These are phyloP conservation scores for Scedosporium dehoogii DNA, from an alignment of 2,329 filamentous ascomycete species.

Conservation along the genomic window DNA sequence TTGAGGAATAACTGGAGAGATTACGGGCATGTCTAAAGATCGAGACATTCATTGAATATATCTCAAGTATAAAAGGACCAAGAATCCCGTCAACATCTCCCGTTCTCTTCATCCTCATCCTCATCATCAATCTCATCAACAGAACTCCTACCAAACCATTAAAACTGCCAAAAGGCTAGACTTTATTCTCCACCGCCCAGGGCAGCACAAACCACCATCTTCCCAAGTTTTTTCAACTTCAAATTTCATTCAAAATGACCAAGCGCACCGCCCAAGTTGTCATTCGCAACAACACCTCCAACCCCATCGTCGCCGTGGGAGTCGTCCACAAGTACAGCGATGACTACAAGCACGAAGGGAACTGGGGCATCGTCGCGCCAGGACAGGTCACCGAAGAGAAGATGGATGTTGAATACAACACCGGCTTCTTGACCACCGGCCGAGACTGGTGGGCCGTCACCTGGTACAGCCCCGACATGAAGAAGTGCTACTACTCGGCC, in stretches of 20 bases:
- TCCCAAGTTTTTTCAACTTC: no score
- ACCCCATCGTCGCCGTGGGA: constrained; percentile 5
- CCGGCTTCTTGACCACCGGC: constrained; percentile 11
- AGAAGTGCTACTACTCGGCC: constrained; percentile 8
- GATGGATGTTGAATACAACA: constrained; percentile 11
- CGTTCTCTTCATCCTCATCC: no score
- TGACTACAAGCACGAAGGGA: constrained; percentile 9
- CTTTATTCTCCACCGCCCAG: no score
- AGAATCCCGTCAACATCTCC: no score
- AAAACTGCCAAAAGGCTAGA: no score
- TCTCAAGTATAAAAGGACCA: no score
- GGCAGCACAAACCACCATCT: no score
- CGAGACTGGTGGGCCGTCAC: constrained; percentile 12
- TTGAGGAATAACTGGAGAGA: no score
- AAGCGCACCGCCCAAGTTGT: constrained; percentile 10
- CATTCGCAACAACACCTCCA: constrained; percentile 10
- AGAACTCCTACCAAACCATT: no score
- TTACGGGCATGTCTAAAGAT: no score
- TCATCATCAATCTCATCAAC: no score
- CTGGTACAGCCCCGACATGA: constrained; percentile 10
- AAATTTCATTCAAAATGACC: not conserved
- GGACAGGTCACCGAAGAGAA: not conserved
- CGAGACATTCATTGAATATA: no score
- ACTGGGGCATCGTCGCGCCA: constrained; percentile 7
- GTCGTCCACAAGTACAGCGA: constrained; percentile 13